A percentile compares a stretch with the other conserved stretches of the same genome.
These are phyloP conservation scores for Meyerozyma elateridarum DNA, from an alignment of 1,139 yeast species.

Conservation along the genomic window DNA sequence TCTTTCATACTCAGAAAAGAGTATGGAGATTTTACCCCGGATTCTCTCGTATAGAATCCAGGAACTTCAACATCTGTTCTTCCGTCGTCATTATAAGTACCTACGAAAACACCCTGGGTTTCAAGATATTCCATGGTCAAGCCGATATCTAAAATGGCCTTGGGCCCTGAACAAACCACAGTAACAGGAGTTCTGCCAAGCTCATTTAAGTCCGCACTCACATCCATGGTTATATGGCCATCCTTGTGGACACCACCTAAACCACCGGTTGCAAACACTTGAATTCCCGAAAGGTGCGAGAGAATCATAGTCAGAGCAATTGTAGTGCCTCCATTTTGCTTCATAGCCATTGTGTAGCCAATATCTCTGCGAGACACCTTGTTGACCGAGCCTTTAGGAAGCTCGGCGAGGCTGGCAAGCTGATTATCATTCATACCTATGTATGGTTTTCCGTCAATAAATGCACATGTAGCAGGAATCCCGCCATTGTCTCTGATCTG, in stretches of 20 bases:
- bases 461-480: constrained; percentile 83
- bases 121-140: constrained; percentile 83
- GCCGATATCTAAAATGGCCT: constrained; percentile 75
- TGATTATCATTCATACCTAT: constrained; percentile 58
- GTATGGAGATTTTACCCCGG: constrained; percentile 71
- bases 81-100: constrained; percentile 41
- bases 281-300: constrained; percentile 69
- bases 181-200: constrained; percentile 78
- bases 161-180: constrained; percentile 90
- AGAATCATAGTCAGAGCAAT: constrained; percentile 87
- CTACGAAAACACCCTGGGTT: constrained; percentile 74
- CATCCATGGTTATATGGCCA: constrained; percentile 70
- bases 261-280: constrained; percentile 91
- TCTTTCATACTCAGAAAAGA: constrained; percentile 45
- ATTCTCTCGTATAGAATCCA: constrained; percentile 76
- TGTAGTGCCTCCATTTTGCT: constrained; percentile 79
- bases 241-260: constrained; percentile 89
- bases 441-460: constrained; percentile 63
- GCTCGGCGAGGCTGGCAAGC: constrained; percentile 46
- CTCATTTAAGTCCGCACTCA: constrained; percentile 85
- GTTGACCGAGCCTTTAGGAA: constrained; percentile 17
- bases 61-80: constrained; percentile 47
- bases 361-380: constrained; percentile 83
- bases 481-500: constrained; percentile 61
- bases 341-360: constrained; percentile 63